Percentiles rank a stretch among this genome's conserved stretches.
These are phyloP conservation scores for Coprinellus aureogranulatus DNA, from an alignment of 768 basidiomycete species.

Conservation along the genomic window DNA sequence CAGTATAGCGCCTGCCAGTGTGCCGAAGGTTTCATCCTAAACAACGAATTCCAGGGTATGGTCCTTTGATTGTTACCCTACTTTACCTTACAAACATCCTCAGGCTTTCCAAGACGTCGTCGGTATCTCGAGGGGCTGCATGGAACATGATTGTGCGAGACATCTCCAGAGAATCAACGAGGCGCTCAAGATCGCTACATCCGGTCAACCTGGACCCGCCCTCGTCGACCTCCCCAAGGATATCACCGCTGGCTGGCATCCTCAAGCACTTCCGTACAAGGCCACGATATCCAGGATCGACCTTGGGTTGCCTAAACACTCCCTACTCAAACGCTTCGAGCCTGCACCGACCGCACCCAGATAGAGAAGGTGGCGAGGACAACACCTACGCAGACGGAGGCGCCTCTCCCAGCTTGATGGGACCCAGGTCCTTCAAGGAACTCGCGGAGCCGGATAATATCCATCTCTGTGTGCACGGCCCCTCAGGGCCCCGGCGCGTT, in stretches of 20 bases:
- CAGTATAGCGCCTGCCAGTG: no score
- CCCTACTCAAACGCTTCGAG: no score
- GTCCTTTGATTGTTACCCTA: no score
- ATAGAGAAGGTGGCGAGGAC: constrained; percentile 83
- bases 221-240: constrained; percentile 99
- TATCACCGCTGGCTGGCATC: constrained; percentile 89
- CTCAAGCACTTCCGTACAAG: constrained; percentile 79
- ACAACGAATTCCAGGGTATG: no score
- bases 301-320: constrained; percentile 71
- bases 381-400: constrained; percentile 93
- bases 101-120: constrained; percentile 98
- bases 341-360: constrained; percentile 60
- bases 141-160: constrained; percentile 97
- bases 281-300: constrained; percentile 79
- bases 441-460: constrained; percentile 86
- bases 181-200: constrained; percentile 98
- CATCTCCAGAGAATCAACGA: constrained; percentile 95
- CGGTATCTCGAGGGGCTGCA: constrained; percentile 94
- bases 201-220: constrained; percentile 95
- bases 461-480: constrained; percentile 95
- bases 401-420: constrained; percentile 75
- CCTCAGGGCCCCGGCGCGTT: constrained; percentile 94
- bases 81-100: no score
- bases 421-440: constrained; percentile 76
- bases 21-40: no score